Evolutionary conservation across 177 flowering plant genomes (phyloP).

Genomic region (Vitis hybrid): DNA sequence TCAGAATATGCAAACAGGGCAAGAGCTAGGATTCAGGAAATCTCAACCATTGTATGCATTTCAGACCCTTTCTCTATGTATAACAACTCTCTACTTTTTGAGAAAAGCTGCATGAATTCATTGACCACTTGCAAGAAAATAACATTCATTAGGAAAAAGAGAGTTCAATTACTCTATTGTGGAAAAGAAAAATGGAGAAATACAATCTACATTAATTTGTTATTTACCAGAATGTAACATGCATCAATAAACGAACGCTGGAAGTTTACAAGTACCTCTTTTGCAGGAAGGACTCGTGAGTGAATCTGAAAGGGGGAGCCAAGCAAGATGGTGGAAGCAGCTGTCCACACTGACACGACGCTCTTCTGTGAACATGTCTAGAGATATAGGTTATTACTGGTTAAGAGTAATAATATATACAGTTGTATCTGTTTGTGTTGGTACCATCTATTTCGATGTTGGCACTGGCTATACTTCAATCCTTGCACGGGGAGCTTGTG

Average conservation of each 20-base stretch:
- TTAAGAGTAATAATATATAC: conserved; percentile 48
- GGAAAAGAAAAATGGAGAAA: too few species aligned
- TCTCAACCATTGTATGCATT: conserved; percentile 34
- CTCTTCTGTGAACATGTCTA: conserved; percentile 65
- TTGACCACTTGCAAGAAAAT: too few species aligned
- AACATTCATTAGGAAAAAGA: too few species aligned
- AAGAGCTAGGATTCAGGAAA: conserved; percentile 26
- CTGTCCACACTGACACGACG: conserved; percentile 51
- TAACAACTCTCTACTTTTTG: too few species aligned
- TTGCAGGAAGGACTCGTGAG: conserved; percentile 39
- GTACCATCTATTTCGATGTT: conserved; percentile 55
- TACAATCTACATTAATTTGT: too few species aligned
- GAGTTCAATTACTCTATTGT: too few species aligned
- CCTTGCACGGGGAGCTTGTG: conserved; percentile 61
- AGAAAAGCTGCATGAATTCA: too few species aligned
- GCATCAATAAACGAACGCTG: neutral
- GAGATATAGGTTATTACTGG: conserved; percentile 85
- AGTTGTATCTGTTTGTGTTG: conserved; percentile 51
- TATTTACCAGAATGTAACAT: neutral
- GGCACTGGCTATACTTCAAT: conserved; percentile 55
- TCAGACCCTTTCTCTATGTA: neutral
- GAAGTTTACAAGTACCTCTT: neutral
- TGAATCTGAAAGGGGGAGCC: conserved; percentile 33
- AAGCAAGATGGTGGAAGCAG: conserved; percentile 69
- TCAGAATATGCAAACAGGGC: conserved; percentile 39